Evolutionary conservation across 2,329 filamentous ascomycete genomes (phyloP), one percentile per base, ranked within the genome.

Genomic region (Coleophoma crateriformis): DNA sequence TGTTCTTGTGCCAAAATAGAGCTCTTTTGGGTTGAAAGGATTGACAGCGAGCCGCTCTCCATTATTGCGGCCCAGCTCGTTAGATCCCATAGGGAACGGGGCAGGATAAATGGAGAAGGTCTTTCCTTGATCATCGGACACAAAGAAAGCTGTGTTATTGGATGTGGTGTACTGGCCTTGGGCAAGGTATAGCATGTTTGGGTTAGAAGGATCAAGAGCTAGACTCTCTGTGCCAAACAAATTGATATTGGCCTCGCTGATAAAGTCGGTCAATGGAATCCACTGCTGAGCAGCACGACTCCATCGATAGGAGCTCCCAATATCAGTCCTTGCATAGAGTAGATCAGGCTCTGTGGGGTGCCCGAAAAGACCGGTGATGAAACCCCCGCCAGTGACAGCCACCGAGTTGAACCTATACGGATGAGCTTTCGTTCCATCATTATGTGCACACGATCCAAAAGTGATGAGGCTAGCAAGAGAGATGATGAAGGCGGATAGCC

Each of bases 221-320:
- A 54, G 43, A 49, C 49, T 54, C 41, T 54, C 51, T 3, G 51
- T 54, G 12, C 51, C 51, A 17, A 54, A 38, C 39, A 45, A 54
- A 32, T 51, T 54, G 32, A 54, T 42, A 45, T 54, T 39, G 19
- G 44, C 49, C n/a, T 41, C 42, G 20, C 41, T 49, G 20, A 54
- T 54, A 20, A 54, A 54, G 32, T 54, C 51, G 17, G 51, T 54
- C n/a, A 54, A 39, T 8, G 51, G 49, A n/a, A 54, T 15, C 51
- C 51, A 54, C 51, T 49, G 33, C 13, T 50, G 38, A 10, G 33
- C 47, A 20, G 13, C 38, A 33, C 46, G 34, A 14, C 45, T 47
- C 51, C 51, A 54, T 11, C 49, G 42, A 39, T 54, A 54, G 8
- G 51, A 48, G 6, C 46, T 49, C 32, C 51, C 51, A 40, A 54